Base-by-base conservation (phyloP, 208 protist species). In the Lotmaria passim region DNA sequence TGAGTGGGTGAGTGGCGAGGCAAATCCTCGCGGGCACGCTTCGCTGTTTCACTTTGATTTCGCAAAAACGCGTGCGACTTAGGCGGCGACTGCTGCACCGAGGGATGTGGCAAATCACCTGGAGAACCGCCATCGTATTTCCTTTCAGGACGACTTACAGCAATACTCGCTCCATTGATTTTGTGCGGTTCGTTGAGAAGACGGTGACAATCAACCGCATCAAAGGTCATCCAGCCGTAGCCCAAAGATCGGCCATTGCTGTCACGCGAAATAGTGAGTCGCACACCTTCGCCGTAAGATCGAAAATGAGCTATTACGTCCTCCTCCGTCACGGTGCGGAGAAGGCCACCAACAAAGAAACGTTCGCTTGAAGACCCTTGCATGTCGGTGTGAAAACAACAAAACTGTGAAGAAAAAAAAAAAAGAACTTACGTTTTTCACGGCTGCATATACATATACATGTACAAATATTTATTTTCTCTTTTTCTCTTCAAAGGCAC, bases 291-390 rank as follows among this genome's bases (percentile, higher is more conserved):
- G 3, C 84, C 84, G 47, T 83, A 89, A 6, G 52, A n/a, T 31
- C 26, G 26, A 73, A 93, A 90, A 52, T 93, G 73, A 1, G 64
- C 23, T 36, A 69, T 63, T 7, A 93, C 31, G n/a, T 80, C 78
- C 28, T 81, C 60, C 12, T 68, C 48, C 28, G 55, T 75, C 31
- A 90, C 66, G n/a, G 68, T 63, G 23, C 87, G 77, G 7, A 65
- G 52, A 28, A 93, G 57, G 2, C 84, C 84, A n/a, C 78, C 73
- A 65, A 93, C 21, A 70, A 90, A 93, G 57, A 80, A 90, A 23
- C 46, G 60, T 12, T 34, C 34, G 10, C 21, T 15, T 47, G 28
- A 4, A 21, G 56, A 61, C 4, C 26, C n/a, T 5, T 61, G 31
- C 63, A 60, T 70, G 11, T 39, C 3, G 24, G 28, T 23, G 21